Percentiles rank a stretch among this genome's conserved stretches.
These are phyloP conservation scores for Trypanosoma boissoni DNA, from an alignment of 208 protist genomes.

Conservation along the genomic window DNA sequence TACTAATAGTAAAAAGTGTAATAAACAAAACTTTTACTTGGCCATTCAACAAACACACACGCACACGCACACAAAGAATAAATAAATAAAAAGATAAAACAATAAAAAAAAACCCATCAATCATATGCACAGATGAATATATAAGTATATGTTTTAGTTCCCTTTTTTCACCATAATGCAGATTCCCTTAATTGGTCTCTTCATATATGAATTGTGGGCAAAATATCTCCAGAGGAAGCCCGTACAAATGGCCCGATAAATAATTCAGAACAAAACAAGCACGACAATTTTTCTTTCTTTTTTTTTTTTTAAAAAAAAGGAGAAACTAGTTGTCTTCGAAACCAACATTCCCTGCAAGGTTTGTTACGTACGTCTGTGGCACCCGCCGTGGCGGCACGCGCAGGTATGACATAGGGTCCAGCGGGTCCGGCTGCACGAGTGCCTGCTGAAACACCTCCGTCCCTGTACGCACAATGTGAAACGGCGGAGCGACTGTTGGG, in stretches of 20 bases:
- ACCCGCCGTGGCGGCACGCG: constrained; percentile 55
- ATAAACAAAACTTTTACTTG: too few species aligned
- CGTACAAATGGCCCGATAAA: too few species aligned
- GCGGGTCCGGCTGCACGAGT: constrained; percentile 65
- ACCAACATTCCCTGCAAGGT: constrained; percentile 39
- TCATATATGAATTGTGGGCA: too few species aligned
- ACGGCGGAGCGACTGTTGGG: constrained; percentile 60
- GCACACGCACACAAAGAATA: neutral
- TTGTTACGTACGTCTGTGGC: constrained; percentile 53
- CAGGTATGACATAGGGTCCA: constrained; percentile 79
- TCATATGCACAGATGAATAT: neutral
- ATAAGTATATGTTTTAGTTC: neutral
- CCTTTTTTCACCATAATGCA: too few species aligned
- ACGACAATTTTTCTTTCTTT: too few species aligned
- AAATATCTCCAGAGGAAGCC: too few species aligned
- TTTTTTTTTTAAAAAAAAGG: neutral
- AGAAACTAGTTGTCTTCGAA: neutral
- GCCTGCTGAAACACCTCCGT: constrained; percentile 67
- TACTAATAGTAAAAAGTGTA: neutral
- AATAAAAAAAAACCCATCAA: too few species aligned
- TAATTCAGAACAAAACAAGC: too few species aligned
- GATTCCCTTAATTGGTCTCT: too few species aligned
- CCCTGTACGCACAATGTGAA: constrained; percentile 60
- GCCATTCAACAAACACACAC: neutral
- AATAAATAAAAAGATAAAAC: neutral